Percentiles rank a stretch among this genome's conserved stretches.
These are phyloP conservation scores for Oligophagozyma castellii DNA, from an alignment of 1,139 yeast species.

Conservation along the genomic window DNA sequence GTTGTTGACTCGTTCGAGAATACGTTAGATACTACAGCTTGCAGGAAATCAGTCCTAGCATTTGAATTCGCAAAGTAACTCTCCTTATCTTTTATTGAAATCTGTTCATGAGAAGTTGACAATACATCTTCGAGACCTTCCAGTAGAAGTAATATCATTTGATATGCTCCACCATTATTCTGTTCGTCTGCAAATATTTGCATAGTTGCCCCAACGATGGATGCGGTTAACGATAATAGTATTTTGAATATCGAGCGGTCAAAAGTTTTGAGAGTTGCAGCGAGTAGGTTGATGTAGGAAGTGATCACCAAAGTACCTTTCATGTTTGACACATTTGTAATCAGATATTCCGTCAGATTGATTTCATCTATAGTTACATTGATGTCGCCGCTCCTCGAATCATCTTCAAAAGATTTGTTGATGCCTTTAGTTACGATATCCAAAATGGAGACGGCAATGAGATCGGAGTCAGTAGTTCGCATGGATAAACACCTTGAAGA, in stretches of 20 bases:
- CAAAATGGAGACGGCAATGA: conserved; percentile 22
- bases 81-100: conserved; percentile 24
- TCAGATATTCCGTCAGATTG: conserved; percentile 23
- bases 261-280: conserved; percentile 22
- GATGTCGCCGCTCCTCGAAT: conserved; percentile 20
- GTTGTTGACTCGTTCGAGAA: conserved; percentile 67
- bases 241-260: conserved; percentile 21
- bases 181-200: conserved; percentile 14
- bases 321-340: conserved; percentile 20
- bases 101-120: conserved; percentile 46
- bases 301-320: conserved; percentile 21
- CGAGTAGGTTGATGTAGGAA: conserved; percentile 21
- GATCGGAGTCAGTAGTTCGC: conserved; percentile 16
- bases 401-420: conserved; percentile 20
- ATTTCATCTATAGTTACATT: conserved; percentile 21
- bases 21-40: conserved; percentile 49
- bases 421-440: conserved; percentile 22
- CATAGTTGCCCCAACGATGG: conserved; percentile 19
- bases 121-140: conserved; percentile 57
- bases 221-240: conserved; percentile 23
- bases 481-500: conserved; percentile 21
- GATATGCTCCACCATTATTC: conserved; percentile 15
- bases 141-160: conserved; percentile 36
- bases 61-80: conserved; percentile 10
- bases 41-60: conserved; percentile 22